Conservation (phyloP, 2,329 filamentous ascomycete genomes). For the Curvularia verruculosa region DNA sequence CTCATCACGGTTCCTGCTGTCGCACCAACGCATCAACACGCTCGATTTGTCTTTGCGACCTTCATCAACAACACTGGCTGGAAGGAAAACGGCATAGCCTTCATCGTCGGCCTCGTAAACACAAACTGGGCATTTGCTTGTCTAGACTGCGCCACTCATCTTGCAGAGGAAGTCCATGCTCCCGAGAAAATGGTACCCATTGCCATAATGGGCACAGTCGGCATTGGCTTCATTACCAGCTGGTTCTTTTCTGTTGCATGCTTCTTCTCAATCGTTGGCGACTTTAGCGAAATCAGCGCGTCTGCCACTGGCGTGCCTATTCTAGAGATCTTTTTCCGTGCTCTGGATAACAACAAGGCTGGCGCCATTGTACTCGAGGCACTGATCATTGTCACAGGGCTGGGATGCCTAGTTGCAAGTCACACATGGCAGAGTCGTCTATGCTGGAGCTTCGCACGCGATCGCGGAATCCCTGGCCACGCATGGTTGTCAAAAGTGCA, state of each 20-base stretch:
- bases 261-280: slow-evolving; percentile 58
- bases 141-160: slow-evolving; percentile 58
- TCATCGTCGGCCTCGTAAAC: slow-evolving; percentile 60
- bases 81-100: slow-evolving; percentile 55
- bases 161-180: slow-evolving; percentile 58
- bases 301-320: slow-evolving; percentile 56
- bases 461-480: slow-evolving; percentile 56
- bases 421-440: slow-evolving; percentile 60
- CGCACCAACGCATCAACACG: slow-evolving; percentile 53
- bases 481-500: slow-evolving; percentile 51
- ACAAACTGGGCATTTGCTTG: slow-evolving; percentile 59
- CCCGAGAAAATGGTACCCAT: slow-evolving; percentile 58
- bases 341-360: slow-evolving; percentile 47
- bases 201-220: slow-evolving; percentile 57
- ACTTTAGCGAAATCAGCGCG: slow-evolving; percentile 51
- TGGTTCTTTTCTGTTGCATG: slow-evolving; percentile 58
- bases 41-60: slow-evolving; percentile 59
- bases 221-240: slow-evolving; percentile 57
- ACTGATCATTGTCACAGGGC: slow-evolving; percentile 55
- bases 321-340: slow-evolving; percentile 55
- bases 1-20: slow-evolving; percentile 56
- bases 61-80: slow-evolving; percentile 61
- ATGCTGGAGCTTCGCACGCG: slow-evolving; percentile 61
- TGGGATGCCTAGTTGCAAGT: slow-evolving; percentile 55
- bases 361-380: slow-evolving; percentile 56